These are phyloP conservation scores for Agaricus bisporus DNA, from an alignment of 768 basidiomycete genomes.

Conservation along the genomic window DNA sequence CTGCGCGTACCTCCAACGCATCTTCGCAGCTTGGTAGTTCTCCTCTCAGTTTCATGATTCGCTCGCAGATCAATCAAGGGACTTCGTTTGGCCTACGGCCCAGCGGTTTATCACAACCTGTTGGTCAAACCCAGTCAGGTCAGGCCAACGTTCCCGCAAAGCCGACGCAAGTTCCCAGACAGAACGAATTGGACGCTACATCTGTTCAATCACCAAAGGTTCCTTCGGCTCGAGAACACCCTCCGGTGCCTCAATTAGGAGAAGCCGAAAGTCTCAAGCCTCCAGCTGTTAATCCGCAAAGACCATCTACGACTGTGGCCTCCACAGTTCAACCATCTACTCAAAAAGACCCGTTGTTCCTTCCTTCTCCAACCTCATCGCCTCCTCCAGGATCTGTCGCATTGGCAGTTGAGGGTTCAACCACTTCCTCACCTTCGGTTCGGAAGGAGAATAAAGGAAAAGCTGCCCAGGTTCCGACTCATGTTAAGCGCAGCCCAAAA, in stretches of 20 bases:
- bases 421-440: background rate
- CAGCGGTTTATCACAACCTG: background rate
- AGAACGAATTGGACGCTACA: too few species aligned
- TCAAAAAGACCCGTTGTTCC: constrained; percentile 35
- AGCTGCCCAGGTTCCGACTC: background rate
- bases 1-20: background rate
- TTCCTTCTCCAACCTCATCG: constrained; percentile 39
- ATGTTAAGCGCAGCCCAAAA: background rate
- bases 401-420: background rate
- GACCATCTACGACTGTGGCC: background rate
- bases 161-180: too few species aligned
- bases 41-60: background rate
- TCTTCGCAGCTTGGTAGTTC: background rate
- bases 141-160: too few species aligned
- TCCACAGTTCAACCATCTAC: background rate
- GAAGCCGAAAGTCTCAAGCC: background rate
- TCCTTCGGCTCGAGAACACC: too few species aligned
- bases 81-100: background rate
- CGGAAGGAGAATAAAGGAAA: background rate
- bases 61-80: background rate
- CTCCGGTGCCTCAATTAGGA: background rate
- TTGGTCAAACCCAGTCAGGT: background rate
- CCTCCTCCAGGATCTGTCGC: constrained; percentile 11
- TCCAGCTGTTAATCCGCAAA: background rate
- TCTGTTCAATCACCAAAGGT: too few species aligned